These are phyloP conservation scores for Physaria fendleri DNA, from an alignment of 345 rosid genomes.

Conservation along the genomic window DNA sequence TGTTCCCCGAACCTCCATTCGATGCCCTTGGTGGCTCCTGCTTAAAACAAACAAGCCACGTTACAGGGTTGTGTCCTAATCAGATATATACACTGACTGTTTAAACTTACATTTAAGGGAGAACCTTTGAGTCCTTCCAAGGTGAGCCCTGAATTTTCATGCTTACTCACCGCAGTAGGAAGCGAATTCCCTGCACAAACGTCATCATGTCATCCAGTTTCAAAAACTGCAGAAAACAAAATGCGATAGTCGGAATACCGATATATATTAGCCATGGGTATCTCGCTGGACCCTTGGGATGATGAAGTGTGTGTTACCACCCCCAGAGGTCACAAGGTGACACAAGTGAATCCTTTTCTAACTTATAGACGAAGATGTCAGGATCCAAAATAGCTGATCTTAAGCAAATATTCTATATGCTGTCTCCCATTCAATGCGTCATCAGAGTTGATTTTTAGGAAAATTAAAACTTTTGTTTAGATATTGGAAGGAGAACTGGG, in stretches of 20 bases:
- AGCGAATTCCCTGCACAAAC: conserved; percentile 15
- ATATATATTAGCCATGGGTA: conserved; percentile 10
- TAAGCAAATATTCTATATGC: conserved; percentile 15
- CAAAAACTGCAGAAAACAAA: background rate
- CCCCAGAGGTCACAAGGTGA: conserved; percentile 21
- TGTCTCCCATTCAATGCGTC: conserved; percentile 31
- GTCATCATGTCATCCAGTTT: conserved; percentile 6
- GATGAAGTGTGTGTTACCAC: background rate
- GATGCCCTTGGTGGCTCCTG: conserved; percentile 13
- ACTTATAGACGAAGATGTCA: background rate
- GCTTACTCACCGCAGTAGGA: conserved; percentile 3
- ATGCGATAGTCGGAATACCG: background rate
- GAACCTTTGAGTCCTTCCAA: conserved; percentile 9
- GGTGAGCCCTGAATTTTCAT: conserved; percentile 1
- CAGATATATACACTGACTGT: background rate
- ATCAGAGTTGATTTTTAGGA: conserved; percentile 29
- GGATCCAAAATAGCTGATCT: conserved; percentile 12
- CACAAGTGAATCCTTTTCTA: conserved; percentile 3
- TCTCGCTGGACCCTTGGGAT: conserved; percentile 16
- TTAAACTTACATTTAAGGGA: conserved; percentile 16
- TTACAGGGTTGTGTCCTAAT: background rate
- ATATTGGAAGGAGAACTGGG: background rate
- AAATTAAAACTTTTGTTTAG: background rate
- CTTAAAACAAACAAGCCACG: conserved; percentile 11
- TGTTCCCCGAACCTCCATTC: background rate